Evolutionary conservation across 768 basidiomycete genomes (phyloP), one percentile per base, ranked within the genome.

Genomic region (Coprinellus aureogranulatus): DNA sequence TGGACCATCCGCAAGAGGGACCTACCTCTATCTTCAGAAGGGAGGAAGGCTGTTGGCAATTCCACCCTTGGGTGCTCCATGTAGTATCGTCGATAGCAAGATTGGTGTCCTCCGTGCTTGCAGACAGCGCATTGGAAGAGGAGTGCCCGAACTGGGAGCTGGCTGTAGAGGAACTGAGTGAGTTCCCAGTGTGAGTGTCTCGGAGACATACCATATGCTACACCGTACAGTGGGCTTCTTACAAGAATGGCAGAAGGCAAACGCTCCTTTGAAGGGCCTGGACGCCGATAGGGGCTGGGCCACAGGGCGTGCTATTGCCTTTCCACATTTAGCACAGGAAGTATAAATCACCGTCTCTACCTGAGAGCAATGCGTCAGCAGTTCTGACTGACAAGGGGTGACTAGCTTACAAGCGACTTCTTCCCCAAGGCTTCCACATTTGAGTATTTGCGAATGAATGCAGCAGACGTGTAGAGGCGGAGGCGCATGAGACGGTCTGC

Each of bases 41-140:
- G 55, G 18, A 44, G 65, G 22, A 66, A 58, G 46, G 70, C 53
- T 41, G 62, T 57, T 3, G 76, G 71, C 11, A 87, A 67, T 27
- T 79, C 77, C 11, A 81, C 68, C 79, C 85, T 79, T 1, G 86
- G 84, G 22, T 79, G 81, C 39, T 78, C 75, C 61, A 80, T 72
- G 64, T 90, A 89, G 65, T 85, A 91, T 28, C 77, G 74, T 39
- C 83, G 79, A 63, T 90, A 92, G 70, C 92, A 94, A 20, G 80
- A 77, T 62, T 88, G 87, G 62, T 94, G 92, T 0, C 91, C 91
- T 0, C 92, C 92, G 60, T 94, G 92, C 42, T 81, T 73, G 66
- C 92, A 94, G 1, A 88, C 72, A 0, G 88, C 80, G 67, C 92
- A 93, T 52, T 86, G 85, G 66, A 92, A 88, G 2, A 90, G 70